Conservation (phyloP, 2,329 filamentous ascomycete species). For the Rutstroemia sydowiana region DNA sequence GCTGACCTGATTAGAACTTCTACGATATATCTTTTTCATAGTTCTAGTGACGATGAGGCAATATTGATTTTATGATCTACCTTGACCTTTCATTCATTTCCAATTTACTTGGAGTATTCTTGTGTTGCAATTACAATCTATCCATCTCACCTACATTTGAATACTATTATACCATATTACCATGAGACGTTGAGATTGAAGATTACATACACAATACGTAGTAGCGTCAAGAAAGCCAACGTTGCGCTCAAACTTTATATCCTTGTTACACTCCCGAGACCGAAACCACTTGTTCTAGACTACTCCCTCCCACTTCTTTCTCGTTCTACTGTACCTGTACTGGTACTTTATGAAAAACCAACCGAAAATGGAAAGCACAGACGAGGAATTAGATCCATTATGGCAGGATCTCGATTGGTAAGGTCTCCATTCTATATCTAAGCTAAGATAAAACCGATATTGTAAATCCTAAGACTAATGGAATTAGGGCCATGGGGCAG, state of each 20-base stretch:
- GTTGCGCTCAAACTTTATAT: not conserved
- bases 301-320: no score
- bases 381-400: conserved; percentile 28
- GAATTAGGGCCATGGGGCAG: conserved; percentile 60
- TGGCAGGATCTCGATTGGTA: conserved; percentile 30
- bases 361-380: conserved; percentile 50
- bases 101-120: no score
- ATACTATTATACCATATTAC: not conserved
- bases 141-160: not conserved
- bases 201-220: no score
- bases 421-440: conserved; percentile 2
- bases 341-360: no score
- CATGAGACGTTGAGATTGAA: conserved; percentile 3
- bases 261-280: conserved; percentile 2
- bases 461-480: not conserved
- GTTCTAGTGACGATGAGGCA: not conserved
- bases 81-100: no score
- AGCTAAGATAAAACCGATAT: conserved; percentile 11
- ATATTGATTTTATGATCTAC: not conserved
- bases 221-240: not conserved
- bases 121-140: not conserved
- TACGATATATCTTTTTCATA: no score
- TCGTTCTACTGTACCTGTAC: no score
- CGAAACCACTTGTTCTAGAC: no score
- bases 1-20: no score